Evolutionary conservation across 768 basidiomycete species (phyloP).

Genomic region (Amanita polypyramis): DNA sequence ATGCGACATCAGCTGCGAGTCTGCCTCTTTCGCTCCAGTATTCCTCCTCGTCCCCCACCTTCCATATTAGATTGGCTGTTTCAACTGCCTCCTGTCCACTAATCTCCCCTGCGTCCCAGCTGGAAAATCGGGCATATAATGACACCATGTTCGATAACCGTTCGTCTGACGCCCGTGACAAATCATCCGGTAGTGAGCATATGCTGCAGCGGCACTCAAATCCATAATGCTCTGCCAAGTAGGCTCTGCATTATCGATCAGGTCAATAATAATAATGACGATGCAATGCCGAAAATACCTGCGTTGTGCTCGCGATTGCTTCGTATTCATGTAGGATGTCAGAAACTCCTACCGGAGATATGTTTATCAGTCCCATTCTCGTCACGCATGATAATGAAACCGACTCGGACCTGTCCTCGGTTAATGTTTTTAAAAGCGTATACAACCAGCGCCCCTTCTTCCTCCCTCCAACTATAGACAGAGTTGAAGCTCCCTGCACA

Average conservation of each 20-base stretch:
- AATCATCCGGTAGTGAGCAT: conserved; percentile 40
- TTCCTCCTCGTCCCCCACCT: conserved; percentile 47
- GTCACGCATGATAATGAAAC: conserved; percentile 2
- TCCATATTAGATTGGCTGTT: conserved; percentile 42
- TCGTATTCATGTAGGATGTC: conserved; percentile 52
- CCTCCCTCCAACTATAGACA: conserved; percentile 50
- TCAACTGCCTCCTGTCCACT: conserved; percentile 39
- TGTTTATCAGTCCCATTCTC: conserved; percentile 1
- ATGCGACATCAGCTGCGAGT: conserved; percentile 49
- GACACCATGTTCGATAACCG: conserved; percentile 36
- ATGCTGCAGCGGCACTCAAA: conserved; percentile 50
- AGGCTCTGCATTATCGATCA: conserved; percentile 25
- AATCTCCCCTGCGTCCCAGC: conserved; percentile 38
- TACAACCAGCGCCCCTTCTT: conserved; percentile 38
- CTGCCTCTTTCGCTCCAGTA: conserved; percentile 58
- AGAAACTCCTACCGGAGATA: conserved; percentile 38
- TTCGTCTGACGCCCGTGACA: conserved; percentile 40
- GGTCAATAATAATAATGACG: neutral
- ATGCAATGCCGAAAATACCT: conserved; percentile 27
- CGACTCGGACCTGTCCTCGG: conserved; percentile 37
- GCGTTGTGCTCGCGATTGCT: conserved; percentile 38
- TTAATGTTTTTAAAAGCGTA: conserved; percentile 45
- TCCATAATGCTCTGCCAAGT: conserved; percentile 39
- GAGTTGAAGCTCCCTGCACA: conserved; percentile 60
- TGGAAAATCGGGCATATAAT: conserved; percentile 32